These are phyloP conservation scores for Hypsizygus ulmarius DNA, from an alignment of 1,284 basidiomycete genomes.

Conservation along the genomic window DNA sequence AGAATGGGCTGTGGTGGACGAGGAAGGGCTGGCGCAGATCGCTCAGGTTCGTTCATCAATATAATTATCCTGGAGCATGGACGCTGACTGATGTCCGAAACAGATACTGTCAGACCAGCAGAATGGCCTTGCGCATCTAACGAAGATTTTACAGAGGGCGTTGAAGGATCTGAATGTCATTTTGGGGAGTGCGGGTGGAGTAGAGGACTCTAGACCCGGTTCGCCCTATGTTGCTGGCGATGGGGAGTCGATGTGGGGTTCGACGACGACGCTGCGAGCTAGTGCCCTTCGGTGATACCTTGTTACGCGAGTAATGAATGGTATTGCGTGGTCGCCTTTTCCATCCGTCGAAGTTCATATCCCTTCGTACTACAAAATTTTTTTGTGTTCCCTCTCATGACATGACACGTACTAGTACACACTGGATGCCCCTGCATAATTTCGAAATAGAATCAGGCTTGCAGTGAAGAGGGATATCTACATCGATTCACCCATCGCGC, in stretches of 20 bases:
- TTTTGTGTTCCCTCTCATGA: no score
- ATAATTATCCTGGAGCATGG: conserved; percentile 1
- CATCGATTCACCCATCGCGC: no score
- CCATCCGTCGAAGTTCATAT: no score
- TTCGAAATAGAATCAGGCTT: no score
- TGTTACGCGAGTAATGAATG: background rate
- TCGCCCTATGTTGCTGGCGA: conserved; percentile 18
- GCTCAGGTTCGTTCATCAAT: conserved; percentile 53
- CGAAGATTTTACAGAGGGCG: conserved; percentile 66
- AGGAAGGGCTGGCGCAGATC: conserved; percentile 76
- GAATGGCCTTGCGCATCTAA: conserved; percentile 76
- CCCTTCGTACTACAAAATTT: no score
- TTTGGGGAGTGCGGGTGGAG: conserved; percentile 39
- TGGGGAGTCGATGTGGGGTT: conserved; percentile 31
- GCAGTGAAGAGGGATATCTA: no score
- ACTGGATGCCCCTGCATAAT: no score
- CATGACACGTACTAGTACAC: no score
- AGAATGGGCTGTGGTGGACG: conserved; percentile 85
- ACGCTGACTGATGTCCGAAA: conserved; percentile 13
- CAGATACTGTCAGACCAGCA: conserved; percentile 81
- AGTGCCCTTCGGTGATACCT: conserved; percentile 31
- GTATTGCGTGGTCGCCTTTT: background rate
- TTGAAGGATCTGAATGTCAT: conserved; percentile 74
- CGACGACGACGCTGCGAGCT: conserved; percentile 30
- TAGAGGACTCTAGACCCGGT: conserved; percentile 18